Percentiles rank a stretch among this genome's conserved stretches.
phyloP scores from a whole-genome alignment of 371 early-diverging fungal genomes.

The Dentiscutata heterogama region DNA sequence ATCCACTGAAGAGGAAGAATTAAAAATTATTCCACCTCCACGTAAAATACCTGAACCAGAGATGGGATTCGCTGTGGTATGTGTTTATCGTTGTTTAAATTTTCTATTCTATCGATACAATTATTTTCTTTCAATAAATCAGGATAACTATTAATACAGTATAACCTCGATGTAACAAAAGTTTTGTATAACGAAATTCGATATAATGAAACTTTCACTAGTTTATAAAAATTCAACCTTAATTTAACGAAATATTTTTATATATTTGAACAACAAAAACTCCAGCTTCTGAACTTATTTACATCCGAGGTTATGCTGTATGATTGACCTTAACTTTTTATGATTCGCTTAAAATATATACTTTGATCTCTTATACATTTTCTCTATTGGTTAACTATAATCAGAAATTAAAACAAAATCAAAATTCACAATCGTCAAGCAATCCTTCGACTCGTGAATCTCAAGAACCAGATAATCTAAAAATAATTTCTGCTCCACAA shows the following conservation, averaged over 20 bases:
- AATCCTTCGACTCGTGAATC: not conserved
- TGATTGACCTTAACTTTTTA: too few relatives aligned
- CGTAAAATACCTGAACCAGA: not conserved
- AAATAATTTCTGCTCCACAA: not conserved
- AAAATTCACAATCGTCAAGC: not conserved
- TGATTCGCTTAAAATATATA: not conserved
- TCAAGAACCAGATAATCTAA: conserved; percentile 11
- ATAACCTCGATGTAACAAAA: not conserved
- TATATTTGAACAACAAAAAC: too few relatives aligned
- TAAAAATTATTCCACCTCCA: not conserved
- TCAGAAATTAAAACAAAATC: conserved; percentile 20
- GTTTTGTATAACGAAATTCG: not conserved
- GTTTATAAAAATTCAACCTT: not conserved
- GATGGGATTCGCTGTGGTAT: conserved; percentile 17
- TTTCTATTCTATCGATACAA: too few relatives aligned
- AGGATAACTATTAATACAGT: not conserved
- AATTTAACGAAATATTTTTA: too few relatives aligned
- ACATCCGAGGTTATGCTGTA: too few relatives aligned
- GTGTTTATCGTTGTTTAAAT: too few relatives aligned
- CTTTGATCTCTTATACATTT: not conserved
- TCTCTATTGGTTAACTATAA: too few relatives aligned
- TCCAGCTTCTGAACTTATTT: too few relatives aligned
- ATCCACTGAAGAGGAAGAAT: conserved; percentile 6
- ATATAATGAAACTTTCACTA: not conserved
- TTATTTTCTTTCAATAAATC: too few relatives aligned